A percentile compares a stretch with the other conserved stretches of the same genome.
Conservation (phyloP, 805 yeast species). For the Starmerella gropengiesseri region DNA sequence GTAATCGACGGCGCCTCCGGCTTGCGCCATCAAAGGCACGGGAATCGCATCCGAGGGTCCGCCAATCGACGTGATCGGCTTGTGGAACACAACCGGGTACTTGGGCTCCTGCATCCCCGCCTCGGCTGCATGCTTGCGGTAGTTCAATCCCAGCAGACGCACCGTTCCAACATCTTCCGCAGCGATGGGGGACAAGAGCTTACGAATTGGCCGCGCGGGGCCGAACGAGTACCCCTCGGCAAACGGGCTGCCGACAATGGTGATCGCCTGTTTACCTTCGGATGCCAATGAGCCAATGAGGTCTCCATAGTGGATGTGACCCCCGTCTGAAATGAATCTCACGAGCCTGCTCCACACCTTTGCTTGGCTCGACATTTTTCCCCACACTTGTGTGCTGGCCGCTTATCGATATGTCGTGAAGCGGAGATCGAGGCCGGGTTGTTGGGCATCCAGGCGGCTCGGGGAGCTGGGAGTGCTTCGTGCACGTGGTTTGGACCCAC, state of each 20-base stretch:
- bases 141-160: constrained; percentile 44
- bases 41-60: constrained; percentile 37
- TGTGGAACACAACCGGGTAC: constrained; percentile 42
- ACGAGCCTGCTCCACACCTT: constrained; percentile 29
- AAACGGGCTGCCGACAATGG: constrained; percentile 41
- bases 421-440: too few relatives aligned
- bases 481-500: not conserved
- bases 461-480: not conserved
- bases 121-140: constrained; percentile 36
- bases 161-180: constrained; percentile 33
- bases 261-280: constrained; percentile 33
- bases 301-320: constrained; percentile 37
- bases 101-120: constrained; percentile 35
- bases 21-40: constrained; percentile 31
- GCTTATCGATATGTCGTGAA: too few relatives aligned
- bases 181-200: constrained; percentile 36
- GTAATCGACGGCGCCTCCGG: constrained; percentile 35
- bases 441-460: too few relatives aligned
- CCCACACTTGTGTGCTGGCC: too few relatives aligned
- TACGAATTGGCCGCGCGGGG: constrained; percentile 28
- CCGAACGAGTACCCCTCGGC: constrained; percentile 32
- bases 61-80: constrained; percentile 38
- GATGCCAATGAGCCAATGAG: constrained; percentile 33
- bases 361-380: not conserved
- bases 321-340: constrained; percentile 40